These are phyloP conservation scores for Silene noctiflora DNA, from an alignment of 179 eudicot genomes.

Conservation along the genomic window DNA sequence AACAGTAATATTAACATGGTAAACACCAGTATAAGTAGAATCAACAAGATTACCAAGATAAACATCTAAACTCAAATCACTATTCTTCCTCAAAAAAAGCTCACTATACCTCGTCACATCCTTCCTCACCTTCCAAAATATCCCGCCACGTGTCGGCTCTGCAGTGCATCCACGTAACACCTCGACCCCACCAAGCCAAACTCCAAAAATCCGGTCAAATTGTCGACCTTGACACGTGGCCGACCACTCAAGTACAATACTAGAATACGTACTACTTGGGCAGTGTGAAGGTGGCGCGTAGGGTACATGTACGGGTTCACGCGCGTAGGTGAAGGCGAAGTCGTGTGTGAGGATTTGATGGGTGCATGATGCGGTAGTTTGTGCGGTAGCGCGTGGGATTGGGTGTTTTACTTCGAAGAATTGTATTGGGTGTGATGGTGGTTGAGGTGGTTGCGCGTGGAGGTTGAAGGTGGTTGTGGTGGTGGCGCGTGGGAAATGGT, in stretches of 20 bases:
- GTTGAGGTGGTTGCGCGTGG: conserved; percentile 29
- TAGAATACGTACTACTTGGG: conserved; percentile 35
- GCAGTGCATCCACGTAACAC: conserved; percentile 90
- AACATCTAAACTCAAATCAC: conserved; percentile 49
- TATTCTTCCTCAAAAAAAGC: conserved; percentile 40
- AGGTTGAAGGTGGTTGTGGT: conserved; percentile 15
- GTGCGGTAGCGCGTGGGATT: conserved; percentile 19
- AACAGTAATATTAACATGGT: conserved; percentile 67
- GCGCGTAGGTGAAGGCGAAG: conserved; percentile 60
- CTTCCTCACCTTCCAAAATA: conserved; percentile 70
- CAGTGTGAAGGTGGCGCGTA: conserved; percentile 67
- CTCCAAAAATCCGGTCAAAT: conserved; percentile 79
- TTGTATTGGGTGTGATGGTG: conserved; percentile 27
- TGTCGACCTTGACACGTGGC: conserved; percentile 75
- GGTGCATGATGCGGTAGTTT: conserved; percentile 31
- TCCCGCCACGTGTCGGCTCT: conserved; percentile 72
- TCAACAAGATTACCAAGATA: conserved; percentile 73
- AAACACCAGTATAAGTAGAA: conserved; percentile 72
- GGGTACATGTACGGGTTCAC: conserved; percentile 49
- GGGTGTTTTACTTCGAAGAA: conserved; percentile 71
- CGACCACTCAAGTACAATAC: conserved; percentile 62
- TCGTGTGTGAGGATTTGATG: conserved; percentile 39
- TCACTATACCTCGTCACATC: conserved; percentile 70
- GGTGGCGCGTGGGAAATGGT: conserved; percentile 28
- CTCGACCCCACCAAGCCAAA: conserved; percentile 91